phyloP scores from a whole-genome alignment of 441 rosid genomes.

The Breynia disticha region DNA sequence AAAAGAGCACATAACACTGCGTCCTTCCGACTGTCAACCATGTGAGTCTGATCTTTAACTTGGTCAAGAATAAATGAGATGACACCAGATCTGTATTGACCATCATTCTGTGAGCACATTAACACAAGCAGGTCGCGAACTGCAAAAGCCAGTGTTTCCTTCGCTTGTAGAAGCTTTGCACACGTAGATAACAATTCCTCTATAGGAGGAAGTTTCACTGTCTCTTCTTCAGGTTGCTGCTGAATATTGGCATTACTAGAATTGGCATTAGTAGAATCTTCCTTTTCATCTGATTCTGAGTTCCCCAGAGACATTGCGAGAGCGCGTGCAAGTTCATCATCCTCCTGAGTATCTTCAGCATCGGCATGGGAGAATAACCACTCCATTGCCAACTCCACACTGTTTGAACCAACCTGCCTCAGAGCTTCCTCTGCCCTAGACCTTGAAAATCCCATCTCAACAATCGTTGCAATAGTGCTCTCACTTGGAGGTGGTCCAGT shows the following conservation, averaged over 20 bases:
- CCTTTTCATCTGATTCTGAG: slow-evolving; percentile 73
- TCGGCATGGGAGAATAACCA: slow-evolving; percentile 96
- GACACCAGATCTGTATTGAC: slow-evolving; percentile 72
- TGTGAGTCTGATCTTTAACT: slow-evolving; percentile 51
- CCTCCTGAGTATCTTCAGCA: slow-evolving; percentile 88
- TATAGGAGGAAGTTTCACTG: slow-evolving; percentile 76
- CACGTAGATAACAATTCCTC: slow-evolving; percentile 86
- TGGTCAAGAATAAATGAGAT: slow-evolving; percentile 68
- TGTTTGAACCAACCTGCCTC: slow-evolving; percentile 90
- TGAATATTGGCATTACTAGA: slow-evolving; percentile 32
- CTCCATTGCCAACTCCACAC: slow-evolving; percentile 98
- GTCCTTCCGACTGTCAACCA: slow-evolving; percentile 44
- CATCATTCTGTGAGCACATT: slow-evolving; percentile 86
- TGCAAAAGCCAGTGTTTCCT: slow-evolving; percentile 85
- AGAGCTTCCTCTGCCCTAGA: slow-evolving; percentile 96
- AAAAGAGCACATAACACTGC: slow-evolving; percentile 56
- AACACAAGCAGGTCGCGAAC: slow-evolving; percentile 82
- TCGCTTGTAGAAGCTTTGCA: slow-evolving; percentile 81
- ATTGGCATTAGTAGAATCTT: slow-evolving; percentile 41
- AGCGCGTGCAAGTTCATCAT: slow-evolving; percentile 99
- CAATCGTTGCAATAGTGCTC: slow-evolving; percentile 80
- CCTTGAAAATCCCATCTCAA: slow-evolving; percentile 97
- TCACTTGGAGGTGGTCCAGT: slow-evolving; percentile 92
- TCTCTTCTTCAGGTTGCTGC: slow-evolving; percentile 63
- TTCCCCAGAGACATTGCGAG: slow-evolving; percentile 97